Percentiles rank a stretch among this genome's conserved stretches.
These are phyloP conservation scores for Fomitopsis serialis DNA, from an alignment of 768 basidiomycete species.

Conservation along the genomic window DNA sequence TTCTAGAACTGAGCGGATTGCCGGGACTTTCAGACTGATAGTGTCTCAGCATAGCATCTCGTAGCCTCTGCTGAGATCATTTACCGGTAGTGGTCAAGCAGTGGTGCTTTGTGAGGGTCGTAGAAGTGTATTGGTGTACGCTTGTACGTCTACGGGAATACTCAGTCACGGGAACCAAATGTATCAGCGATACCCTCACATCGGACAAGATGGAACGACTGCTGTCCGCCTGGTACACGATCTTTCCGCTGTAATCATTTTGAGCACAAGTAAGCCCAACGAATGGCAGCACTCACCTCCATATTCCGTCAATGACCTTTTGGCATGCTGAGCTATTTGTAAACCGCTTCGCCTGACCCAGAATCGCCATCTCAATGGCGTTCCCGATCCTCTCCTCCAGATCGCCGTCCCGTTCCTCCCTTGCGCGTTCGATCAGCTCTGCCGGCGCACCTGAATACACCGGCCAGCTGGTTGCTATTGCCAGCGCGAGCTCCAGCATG, in stretches of 20 bases:
- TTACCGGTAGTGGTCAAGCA: conserved; percentile 94
- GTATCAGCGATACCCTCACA: conserved; percentile 34
- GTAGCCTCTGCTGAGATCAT: conserved; percentile 11
- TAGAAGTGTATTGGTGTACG: conserved; percentile 89
- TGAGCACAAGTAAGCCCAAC: not conserved
- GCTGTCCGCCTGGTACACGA: conserved; percentile 87
- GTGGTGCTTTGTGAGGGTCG: conserved; percentile 87
- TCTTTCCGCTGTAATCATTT: conserved; percentile 58
- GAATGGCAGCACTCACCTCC: conserved; percentile 42
- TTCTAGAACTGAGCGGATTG: conserved; percentile 85
- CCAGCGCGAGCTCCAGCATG: conserved; percentile 62
- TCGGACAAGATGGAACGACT: conserved; percentile 88
- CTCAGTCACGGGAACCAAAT: not conserved
- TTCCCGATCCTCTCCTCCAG: conserved; percentile 81
- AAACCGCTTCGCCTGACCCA: conserved; percentile 82
- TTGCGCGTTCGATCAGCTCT: conserved; percentile 49
- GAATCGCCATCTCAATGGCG: conserved; percentile 89
- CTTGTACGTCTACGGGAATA: conserved; percentile 79
- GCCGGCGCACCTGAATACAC: conserved; percentile 74
- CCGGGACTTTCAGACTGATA: conserved; percentile 82
- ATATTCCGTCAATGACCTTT: conserved; percentile 82
- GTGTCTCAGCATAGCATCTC: not conserved
- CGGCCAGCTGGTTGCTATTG: conserved; percentile 74
- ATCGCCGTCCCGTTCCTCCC: conserved; percentile 63
- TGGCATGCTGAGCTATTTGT: conserved; percentile 88